phyloP scores from a whole-genome alignment of 192 early-diverging fungal species.

The Dissophora ornata region DNA sequence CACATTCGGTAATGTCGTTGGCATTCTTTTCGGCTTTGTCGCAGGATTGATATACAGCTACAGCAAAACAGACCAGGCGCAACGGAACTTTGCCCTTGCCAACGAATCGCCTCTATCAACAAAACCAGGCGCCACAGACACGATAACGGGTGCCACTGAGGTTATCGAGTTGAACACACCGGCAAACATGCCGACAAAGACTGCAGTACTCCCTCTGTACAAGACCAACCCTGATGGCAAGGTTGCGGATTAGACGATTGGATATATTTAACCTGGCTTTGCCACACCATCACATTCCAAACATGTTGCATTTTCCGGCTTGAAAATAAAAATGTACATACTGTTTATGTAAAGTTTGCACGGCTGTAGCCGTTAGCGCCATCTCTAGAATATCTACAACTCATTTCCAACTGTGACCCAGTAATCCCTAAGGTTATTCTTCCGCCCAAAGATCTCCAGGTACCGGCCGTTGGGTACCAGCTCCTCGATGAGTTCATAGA shows the following conservation, averaged over 20 bases:
- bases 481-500: constrained; percentile 96
- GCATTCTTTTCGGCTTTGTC: constrained; percentile 88
- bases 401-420: constrained; percentile 99
- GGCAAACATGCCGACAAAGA: constrained; percentile 6
- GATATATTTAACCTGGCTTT: no score
- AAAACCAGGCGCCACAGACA: constrained; percentile 2
- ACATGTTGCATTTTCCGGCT: no score
- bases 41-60: constrained; percentile 82
- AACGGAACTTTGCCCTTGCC: constrained; percentile 35
- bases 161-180: constrained; percentile 54
- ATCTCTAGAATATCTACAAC: constrained; percentile 10
- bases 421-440: constrained; percentile 94
- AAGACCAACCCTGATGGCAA: constrained; percentile 47
- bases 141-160: constrained; percentile 22
- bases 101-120: constrained; percentile 20
- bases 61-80: constrained; percentile 72
- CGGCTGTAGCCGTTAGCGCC: no score
- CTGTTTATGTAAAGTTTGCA: no score
- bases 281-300: no score
- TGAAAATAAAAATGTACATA: no score
- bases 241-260: constrained; percentile 41
- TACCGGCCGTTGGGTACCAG: constrained; percentile 92
- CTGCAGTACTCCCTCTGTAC: constrained; percentile 30
- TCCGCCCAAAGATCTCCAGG: constrained; percentile 95
- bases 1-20: constrained; percentile 82